Conservation (phyloP, 495 filamentous ascomycete species). For the Talaromyces liani region DNA sequence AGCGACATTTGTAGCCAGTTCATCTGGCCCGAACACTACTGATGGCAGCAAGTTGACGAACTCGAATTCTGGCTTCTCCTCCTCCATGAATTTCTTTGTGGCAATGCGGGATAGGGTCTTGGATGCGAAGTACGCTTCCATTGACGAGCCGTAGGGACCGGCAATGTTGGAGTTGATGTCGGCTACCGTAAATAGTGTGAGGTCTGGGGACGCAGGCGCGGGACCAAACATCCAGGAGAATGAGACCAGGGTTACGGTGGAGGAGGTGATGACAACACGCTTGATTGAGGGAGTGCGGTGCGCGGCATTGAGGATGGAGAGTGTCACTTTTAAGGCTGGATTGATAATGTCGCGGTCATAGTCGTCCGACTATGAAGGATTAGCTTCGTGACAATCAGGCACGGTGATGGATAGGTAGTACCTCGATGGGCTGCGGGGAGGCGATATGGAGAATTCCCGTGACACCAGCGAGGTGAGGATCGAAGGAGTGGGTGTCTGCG, state of each 20-base stretch:
- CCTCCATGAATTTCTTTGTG: conserved; percentile 15
- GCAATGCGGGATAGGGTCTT: conserved; percentile 24
- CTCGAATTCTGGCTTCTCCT: conserved; percentile 16
- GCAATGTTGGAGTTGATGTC: conserved; percentile 12
- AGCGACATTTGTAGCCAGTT: conserved; percentile 9
- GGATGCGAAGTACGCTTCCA: conserved; percentile 22
- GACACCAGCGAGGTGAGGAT: conserved; percentile 17
- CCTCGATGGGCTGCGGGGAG: conserved; percentile 17
- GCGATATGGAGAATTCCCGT: conserved; percentile 26
- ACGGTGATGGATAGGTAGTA: background rate
- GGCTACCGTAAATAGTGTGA: conserved; percentile 4
- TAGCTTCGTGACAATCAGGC: background rate
- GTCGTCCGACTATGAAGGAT: conserved; percentile 11
- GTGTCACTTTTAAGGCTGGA: conserved; percentile 32
- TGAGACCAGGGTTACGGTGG: conserved; percentile 20
- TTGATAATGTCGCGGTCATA: conserved; percentile 19
- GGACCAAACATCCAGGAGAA: conserved; percentile 16
- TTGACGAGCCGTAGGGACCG: conserved; percentile 10
- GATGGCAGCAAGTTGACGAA: conserved; percentile 16
- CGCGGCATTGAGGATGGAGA: conserved; percentile 35
- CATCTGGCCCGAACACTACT: conserved; percentile 17
- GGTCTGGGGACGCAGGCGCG: background rate
- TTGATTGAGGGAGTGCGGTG: conserved; percentile 22
- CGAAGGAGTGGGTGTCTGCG: conserved; percentile 15
- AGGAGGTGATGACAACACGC: conserved; percentile 40